phyloP scores from a whole-genome alignment of 495 filamentous ascomycete species.

The Cercophora scortea region DNA sequence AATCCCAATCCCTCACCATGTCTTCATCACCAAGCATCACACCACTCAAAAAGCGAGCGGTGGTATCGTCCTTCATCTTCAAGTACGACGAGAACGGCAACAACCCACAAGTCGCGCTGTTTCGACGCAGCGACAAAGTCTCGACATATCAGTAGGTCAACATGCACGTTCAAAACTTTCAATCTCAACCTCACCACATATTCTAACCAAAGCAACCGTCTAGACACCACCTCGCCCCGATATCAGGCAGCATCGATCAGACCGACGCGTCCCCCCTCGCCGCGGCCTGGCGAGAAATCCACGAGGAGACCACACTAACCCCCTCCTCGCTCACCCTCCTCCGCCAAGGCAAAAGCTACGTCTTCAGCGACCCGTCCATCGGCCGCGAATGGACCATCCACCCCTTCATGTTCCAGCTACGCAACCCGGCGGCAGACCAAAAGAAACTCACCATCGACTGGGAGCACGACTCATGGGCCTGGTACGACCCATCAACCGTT shows the following conservation, averaged over 20 bases:
- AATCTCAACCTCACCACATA: not conserved
- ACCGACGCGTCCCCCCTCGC: conserved; percentile 41
- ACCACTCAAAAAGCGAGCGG: conserved; percentile 12
- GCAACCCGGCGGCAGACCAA: conserved; percentile 20
- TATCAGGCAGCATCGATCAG: conserved; percentile 52
- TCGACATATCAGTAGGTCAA: conserved; percentile 44
- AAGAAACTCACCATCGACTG: conserved; percentile 48
- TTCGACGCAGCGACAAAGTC: conserved; percentile 49
- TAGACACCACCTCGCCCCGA: conserved; percentile 49
- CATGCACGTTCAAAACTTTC: not conserved
- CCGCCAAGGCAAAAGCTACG: conserved; percentile 51
- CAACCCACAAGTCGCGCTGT: conserved; percentile 45
- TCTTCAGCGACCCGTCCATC: conserved; percentile 45
- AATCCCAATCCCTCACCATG: not conserved
- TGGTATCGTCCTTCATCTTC: conserved; percentile 53
- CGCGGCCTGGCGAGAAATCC: conserved; percentile 55
- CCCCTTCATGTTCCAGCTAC: conserved; percentile 53
- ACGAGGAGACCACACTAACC: conserved; percentile 53
- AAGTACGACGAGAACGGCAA: conserved; percentile 21
- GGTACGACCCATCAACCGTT: conserved; percentile 44
- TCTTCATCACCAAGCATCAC: not conserved
- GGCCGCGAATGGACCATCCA: conserved; percentile 54
- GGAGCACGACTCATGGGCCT: conserved; percentile 54
- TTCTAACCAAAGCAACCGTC: not conserved
- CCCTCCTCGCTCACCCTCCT: conserved; percentile 37